These are phyloP conservation scores for Leersia perrieri DNA, from an alignment of 176 grass and related monocot species.

Conservation along the genomic window DNA sequence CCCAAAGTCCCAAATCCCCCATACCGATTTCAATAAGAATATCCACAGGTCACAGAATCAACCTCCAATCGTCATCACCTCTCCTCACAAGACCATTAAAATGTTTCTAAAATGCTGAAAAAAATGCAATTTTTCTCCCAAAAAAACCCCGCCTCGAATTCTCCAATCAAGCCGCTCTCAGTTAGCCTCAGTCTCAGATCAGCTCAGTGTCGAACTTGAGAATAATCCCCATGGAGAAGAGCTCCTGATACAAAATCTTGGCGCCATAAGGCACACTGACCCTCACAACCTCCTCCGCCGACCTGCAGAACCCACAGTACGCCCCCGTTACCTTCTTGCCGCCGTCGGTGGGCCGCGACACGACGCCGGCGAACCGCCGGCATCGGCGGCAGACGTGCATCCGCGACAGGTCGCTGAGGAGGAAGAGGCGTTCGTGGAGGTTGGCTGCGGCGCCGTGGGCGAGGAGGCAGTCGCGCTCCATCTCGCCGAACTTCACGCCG, in stretches of 20 bases:
- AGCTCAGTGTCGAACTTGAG: conserved; percentile 55
- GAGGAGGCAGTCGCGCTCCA: conserved; percentile 68
- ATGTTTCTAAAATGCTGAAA: no score
- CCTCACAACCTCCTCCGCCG: conserved; percentile 46
- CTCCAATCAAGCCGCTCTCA: no score
- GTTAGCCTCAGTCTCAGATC: no score
- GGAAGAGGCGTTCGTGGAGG: conserved; percentile 61
- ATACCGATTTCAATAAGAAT: no score
- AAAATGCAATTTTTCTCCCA: no score
- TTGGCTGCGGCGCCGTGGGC: conserved; percentile 63
- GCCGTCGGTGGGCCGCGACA: conserved; percentile 18
- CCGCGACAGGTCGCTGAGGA: conserved; percentile 51
- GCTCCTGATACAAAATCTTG: conserved; percentile 70
- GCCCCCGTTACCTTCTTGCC: conserved; percentile 50
- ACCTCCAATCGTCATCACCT: no score
- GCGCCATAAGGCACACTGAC: conserved; percentile 59
- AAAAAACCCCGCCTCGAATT: no score
- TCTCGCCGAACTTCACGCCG: conserved; percentile 69
- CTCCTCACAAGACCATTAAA: no score
- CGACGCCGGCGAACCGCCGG: conserved; percentile 44
- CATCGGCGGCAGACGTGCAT: conserved; percentile 51
- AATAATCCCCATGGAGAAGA: conserved; percentile 75
- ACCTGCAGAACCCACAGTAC: conserved; percentile 54
- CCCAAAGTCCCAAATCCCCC: no score
- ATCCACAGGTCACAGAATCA: no score